Conservation (phyloP, 352 stramenopile species). For the Pythium angustatum region DNA sequence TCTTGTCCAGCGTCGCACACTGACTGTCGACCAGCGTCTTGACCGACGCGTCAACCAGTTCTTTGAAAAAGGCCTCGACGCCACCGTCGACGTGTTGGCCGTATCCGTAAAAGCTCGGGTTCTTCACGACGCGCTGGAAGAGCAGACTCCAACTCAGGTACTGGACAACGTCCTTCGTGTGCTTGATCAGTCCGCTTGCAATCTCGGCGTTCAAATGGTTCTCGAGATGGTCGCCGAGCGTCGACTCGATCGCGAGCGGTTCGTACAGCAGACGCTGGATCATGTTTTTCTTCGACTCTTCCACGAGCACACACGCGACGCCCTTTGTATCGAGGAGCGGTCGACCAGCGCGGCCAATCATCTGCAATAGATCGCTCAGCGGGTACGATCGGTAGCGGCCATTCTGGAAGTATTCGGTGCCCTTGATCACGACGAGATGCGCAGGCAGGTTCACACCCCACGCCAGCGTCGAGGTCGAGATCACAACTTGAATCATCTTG, state of each 20-base stretch:
- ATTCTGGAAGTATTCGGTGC: constrained; percentile 96
- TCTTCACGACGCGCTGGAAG: constrained; percentile 94
- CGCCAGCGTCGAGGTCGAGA: constrained; percentile 92
- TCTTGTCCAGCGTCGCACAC: constrained; percentile 75
- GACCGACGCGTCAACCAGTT: constrained; percentile 76
- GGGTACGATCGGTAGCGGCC: constrained; percentile 97
- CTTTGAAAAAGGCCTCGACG: constrained; percentile 76
- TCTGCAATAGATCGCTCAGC: constrained; percentile 98
- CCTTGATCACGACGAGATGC: constrained; percentile 98
- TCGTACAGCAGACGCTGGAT: constrained; percentile 98
- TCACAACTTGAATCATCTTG: constrained; percentile 96
- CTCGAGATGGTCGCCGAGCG: constrained; percentile 84
- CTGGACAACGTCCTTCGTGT: constrained; percentile 89
- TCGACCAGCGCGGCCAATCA: constrained; percentile 98
- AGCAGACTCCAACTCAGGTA: constrained; percentile 98
- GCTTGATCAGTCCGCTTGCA: constrained; percentile 87
- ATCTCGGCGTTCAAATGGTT: constrained; percentile 99
- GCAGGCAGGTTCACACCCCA: constrained; percentile 97
- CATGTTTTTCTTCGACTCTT: constrained; percentile 98
- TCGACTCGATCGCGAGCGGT: constrained; percentile 97
- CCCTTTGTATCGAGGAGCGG: constrained; percentile 95
- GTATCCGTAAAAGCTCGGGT: constrained; percentile 95
- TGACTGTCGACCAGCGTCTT: constrained; percentile 82
- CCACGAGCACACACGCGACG: constrained; percentile 96
- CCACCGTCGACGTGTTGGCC: constrained; percentile 38